Evolutionary conservation across 2,329 filamentous ascomycete genomes (phyloP), one percentile per base, ranked within the genome.

Genomic region (Huntiella decipiens): DNA sequence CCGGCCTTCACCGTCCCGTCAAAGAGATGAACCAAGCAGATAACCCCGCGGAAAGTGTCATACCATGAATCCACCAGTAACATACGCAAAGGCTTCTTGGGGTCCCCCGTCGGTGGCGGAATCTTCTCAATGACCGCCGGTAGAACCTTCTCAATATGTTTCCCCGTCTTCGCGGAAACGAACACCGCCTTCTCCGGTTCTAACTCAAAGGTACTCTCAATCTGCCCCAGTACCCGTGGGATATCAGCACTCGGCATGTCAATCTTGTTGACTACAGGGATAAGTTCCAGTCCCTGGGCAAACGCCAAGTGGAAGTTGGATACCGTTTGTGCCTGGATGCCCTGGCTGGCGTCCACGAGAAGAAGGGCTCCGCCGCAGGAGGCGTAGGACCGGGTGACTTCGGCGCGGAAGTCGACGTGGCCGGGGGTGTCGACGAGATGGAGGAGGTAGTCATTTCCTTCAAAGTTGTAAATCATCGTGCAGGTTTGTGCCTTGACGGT

Each of bases 401-500:
- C 91, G 41, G 91, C 91, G 47, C 91, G 75, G 61, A 98, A 98
- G 64, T 98, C 91, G 48, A 98, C 91, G 64, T 98, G 91, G 22
- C 91, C 91, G 0, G 91, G 91, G 0, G 91, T 98, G 61, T 98
- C 91, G 48, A 98, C 87, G 22, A 98, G 71, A 62, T 98, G 91
- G 28, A 98, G 69, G 47, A 98, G 71, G 59, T 96, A 96, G 61
- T 98, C 91, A 31, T 81, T 66, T 12, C 82, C 87, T 19, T 47
- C 42, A 13, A 80, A 67, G 63, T 94, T 85, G 66, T 95, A 94
- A 44, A 98, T 73, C 91, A 98, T 98, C 47, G 81, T 91, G 63
- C 91, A 96, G 48, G 91, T 96, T 66, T 98, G 91, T 46, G 91
- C 91, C 67, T 98, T 98, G 60, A 98, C 91, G 0, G 91, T 98